A percentile compares a stretch with the other conserved stretches of the same genome.
These are phyloP conservation scores for Auricularia auricula-judae DNA, from an alignment of 768 basidiomycete genomes.

Conservation along the genomic window DNA sequence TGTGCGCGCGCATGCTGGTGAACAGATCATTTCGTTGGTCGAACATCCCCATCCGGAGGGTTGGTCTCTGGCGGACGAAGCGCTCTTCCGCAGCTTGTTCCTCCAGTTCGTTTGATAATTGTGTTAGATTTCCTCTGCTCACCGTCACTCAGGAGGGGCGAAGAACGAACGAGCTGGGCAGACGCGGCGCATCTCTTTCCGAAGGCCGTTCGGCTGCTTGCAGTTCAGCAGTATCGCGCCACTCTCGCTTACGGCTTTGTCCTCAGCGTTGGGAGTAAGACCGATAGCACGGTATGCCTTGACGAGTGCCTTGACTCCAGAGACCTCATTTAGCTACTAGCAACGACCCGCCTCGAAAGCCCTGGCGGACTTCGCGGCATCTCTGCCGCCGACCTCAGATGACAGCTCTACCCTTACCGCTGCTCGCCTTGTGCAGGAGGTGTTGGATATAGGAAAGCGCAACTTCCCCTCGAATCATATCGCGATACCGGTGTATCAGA, in stretches of 20 bases:
- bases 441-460: constrained; percentile 40
- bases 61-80: constrained; percentile 43
- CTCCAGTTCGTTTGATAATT: constrained; percentile 26
- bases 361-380: constrained; percentile 45
- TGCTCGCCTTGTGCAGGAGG: constrained; percentile 41
- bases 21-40: constrained; percentile 43
- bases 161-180: constrained; percentile 43
- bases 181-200: constrained; percentile 70
- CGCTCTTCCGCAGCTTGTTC: constrained; percentile 44
- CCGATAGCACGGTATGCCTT: constrained; percentile 66
- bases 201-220: constrained; percentile 52
- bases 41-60: constrained; percentile 26
- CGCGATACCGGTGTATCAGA: constrained; percentile 75
- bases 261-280: constrained; percentile 72
- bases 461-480: constrained; percentile 55
- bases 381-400: constrained; percentile 32
- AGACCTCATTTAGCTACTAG: constrained; percentile 24
- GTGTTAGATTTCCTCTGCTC: neutral
- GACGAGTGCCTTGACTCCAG: constrained; percentile 9
- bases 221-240: constrained; percentile 49
- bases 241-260: constrained; percentile 60
- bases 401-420: constrained; percentile 32
- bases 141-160: constrained; percentile 18
- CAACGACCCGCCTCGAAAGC: constrained; percentile 57
- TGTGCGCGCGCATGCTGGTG: constrained; percentile 72